phyloP scores from a whole-genome alignment of 2,329 filamentous ascomycete species.

The Exophiala oligosperma region DNA sequence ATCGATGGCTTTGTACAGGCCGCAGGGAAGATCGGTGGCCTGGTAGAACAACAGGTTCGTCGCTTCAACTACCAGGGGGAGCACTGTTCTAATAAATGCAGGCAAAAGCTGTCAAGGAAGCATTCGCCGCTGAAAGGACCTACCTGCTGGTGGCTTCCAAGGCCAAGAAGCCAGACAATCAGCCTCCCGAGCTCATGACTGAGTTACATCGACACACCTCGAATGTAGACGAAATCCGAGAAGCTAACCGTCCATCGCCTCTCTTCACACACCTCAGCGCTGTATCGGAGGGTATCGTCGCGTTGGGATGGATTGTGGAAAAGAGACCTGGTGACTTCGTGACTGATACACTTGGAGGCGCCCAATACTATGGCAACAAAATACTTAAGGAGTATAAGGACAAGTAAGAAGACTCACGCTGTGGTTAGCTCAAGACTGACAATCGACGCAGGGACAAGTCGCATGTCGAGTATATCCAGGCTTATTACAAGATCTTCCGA shows the following conservation, averaged over 20 bases:
- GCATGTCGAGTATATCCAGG: constrained; percentile 84
- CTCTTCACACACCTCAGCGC: constrained; percentile 81
- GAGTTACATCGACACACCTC: constrained; percentile 82
- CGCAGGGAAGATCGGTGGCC: constrained; percentile 73
- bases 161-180: constrained; percentile 84
- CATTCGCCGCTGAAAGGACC: constrained; percentile 81
- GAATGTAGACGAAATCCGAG: constrained; percentile 76
- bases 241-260: constrained; percentile 73
- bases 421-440: constrained; percentile 24
- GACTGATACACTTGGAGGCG: constrained; percentile 76
- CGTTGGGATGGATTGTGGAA: constrained; percentile 88
- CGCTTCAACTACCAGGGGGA: constrained; percentile 40
- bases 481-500: constrained; percentile 90
- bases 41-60: constrained; percentile 75
- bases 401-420: constrained; percentile 51
- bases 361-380: constrained; percentile 92
- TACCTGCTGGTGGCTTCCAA: constrained; percentile 87
- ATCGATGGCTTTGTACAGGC: constrained; percentile 76
- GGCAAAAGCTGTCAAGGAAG: constrained; percentile 58
- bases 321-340: constrained; percentile 82
- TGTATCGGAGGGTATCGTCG: constrained; percentile 85
- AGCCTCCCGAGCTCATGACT: constrained; percentile 73
- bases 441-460: constrained; percentile 62
- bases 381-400: constrained; percentile 90
- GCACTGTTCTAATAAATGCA: constrained; percentile 29